A percentile compares a stretch with the other conserved stretches of the same genome.
Conservation (phyloP, 352 stramenopile species). For the Phytopythium ostracodes region DNA sequence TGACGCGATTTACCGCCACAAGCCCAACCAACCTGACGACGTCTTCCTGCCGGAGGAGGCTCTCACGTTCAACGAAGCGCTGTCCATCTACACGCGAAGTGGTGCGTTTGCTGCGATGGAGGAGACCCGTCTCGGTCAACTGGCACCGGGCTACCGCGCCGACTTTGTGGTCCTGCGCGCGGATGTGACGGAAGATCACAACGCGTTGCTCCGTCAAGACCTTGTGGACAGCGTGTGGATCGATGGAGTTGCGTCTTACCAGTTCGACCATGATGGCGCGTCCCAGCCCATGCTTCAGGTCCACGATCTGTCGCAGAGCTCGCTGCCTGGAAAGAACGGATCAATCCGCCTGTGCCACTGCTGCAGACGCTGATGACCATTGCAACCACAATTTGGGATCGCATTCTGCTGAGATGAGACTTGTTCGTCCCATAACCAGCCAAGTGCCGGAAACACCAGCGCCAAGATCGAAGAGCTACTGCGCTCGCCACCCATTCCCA, state of each 20-base stretch:
- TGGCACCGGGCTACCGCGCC: constrained; percentile 44
- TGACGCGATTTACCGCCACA: constrained; percentile 78
- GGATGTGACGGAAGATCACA: constrained; percentile 43
- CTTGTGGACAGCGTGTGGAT: constrained; percentile 69
- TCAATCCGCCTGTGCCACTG: constrained; percentile 56
- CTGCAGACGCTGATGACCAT: constrained; percentile 28
- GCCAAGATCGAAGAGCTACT: no score
- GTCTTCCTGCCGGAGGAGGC: constrained; percentile 61
- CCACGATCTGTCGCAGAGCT: constrained; percentile 55
- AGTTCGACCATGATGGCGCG: constrained; percentile 23
- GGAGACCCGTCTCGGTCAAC: constrained; percentile 45
- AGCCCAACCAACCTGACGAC: constrained; percentile 35
- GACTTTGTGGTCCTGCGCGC: constrained; percentile 75
- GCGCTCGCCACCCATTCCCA: no score
- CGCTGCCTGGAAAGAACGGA: constrained; percentile 70
- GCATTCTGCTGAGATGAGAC: no score
- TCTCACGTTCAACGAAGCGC: constrained; percentile 70
- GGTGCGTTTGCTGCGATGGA: constrained; percentile 61
- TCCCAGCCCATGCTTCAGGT: not conserved
- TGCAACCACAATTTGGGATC: no score
- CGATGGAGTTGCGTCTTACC: constrained; percentile 47
- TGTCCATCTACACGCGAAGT: constrained; percentile 81
- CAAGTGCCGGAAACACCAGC: no score
- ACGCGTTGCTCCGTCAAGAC: constrained; percentile 33
- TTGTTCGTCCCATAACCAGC: no score